Evolutionary conservation across 1,139 yeast genomes (phyloP).

Genomic region (Diutina sp.): DNA sequence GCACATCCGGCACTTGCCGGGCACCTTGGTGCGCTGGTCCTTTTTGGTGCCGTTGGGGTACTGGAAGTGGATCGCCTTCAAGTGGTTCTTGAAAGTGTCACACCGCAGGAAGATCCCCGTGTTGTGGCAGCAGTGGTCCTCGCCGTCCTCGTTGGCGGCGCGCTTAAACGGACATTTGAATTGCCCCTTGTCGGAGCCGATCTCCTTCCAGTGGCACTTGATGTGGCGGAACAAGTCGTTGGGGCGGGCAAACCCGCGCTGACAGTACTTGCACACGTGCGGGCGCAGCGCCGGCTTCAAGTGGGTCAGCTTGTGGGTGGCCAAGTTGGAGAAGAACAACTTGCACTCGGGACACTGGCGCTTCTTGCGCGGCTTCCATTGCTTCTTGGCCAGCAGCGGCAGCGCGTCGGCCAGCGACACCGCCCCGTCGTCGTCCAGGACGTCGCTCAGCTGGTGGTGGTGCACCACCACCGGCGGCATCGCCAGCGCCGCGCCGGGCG

Average conservation of each 20-base stretch:
- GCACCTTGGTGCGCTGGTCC: constrained; percentile 52
- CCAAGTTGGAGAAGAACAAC: constrained; percentile 63
- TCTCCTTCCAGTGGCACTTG: constrained; percentile 71
- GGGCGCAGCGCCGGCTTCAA: constrained; percentile 64
- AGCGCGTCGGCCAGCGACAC: constrained; percentile 2
- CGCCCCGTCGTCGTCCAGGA: constrained; percentile 2
- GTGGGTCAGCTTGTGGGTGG: constrained; percentile 80
- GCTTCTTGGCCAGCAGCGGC: constrained; percentile 7
- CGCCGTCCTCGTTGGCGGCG: constrained; percentile 5
- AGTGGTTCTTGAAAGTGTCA: constrained; percentile 84
- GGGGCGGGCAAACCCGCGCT: constrained; percentile 78
- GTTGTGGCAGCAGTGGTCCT: constrained; percentile 52
- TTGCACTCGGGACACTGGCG: constrained; percentile 79
- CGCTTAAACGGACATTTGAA: constrained; percentile 33
- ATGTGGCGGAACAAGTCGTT: constrained; percentile 78
- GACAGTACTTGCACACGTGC: constrained; percentile 64
- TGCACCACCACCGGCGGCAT: constrained; percentile 3
- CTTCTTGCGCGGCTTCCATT: constrained; percentile 47
- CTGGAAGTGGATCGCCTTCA: constrained; percentile 80
- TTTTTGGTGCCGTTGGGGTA: constrained; percentile 84
- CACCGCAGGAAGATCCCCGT: constrained; percentile 80
- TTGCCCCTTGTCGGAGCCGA: constrained; percentile 37
- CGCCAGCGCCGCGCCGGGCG: neutral
- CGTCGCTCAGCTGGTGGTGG: constrained; percentile 4
- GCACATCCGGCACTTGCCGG: constrained; percentile 73